phyloP scores from a whole-genome alignment of 495 filamentous ascomycete species.

The Aspergillus coremiiformis region DNA sequence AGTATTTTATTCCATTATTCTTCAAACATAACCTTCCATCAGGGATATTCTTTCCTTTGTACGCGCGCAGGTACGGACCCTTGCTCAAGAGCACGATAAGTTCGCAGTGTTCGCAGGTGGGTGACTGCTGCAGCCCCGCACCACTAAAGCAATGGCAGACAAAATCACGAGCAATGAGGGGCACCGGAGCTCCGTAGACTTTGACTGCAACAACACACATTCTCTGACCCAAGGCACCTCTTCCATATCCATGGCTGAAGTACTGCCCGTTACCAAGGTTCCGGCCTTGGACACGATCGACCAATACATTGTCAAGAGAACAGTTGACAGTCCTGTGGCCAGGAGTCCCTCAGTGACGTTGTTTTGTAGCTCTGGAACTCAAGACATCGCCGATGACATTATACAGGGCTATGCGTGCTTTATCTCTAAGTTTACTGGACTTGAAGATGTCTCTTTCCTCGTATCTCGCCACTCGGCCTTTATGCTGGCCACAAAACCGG shows the following conservation, averaged over 20 bases:
- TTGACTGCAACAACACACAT: neutral
- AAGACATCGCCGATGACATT: constrained; percentile 7
- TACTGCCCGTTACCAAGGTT: constrained; percentile 17
- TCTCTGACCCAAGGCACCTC: neutral
- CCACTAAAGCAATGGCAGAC: constrained; percentile 15
- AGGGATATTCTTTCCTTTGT: neutral
- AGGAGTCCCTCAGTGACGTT: constrained; percentile 8
- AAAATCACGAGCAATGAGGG: constrained; percentile 8
- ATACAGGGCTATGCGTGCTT: constrained; percentile 19
- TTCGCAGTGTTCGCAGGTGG: constrained; percentile 16
- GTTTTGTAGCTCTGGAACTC: constrained; percentile 5
- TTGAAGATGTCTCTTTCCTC: constrained; percentile 19
- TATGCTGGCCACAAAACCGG: neutral
- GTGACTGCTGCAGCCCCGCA: constrained; percentile 12
- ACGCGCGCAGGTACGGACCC: neutral
- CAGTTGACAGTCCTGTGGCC: neutral
- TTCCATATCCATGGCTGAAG: neutral
- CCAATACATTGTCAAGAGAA: constrained; percentile 12
- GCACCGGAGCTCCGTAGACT: constrained; percentile 3
- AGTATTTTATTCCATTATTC: constrained; percentile 4
- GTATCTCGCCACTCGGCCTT: constrained; percentile 6
- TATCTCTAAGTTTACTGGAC: constrained; percentile 15
- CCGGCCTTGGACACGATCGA: constrained; percentile 22
- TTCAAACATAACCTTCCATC: neutral
- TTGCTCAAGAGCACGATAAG: constrained; percentile 9